Conservation (phyloP, 345 rosid genomes). For the Kandelia obovata region DNA sequence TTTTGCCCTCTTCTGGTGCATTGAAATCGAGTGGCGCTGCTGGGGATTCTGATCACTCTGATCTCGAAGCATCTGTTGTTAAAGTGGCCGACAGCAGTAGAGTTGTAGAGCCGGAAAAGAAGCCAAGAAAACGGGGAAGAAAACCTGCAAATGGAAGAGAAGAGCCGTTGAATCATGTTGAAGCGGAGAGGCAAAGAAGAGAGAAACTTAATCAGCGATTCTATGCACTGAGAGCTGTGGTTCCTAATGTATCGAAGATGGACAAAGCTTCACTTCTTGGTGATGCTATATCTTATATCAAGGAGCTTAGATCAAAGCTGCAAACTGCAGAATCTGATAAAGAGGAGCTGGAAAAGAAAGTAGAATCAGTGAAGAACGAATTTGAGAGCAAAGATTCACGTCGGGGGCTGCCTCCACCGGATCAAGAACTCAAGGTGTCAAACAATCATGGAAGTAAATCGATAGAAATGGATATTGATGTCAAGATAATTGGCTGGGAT, state of each 20-base stretch:
- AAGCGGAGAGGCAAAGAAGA: constrained; percentile 97
- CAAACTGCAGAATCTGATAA: constrained; percentile 50
- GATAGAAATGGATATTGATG: constrained; percentile 75
- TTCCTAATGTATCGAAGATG: constrained; percentile 95
- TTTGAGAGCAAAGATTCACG: constrained; percentile 28
- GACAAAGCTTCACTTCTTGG: constrained; percentile 96
- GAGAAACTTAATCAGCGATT: constrained; percentile 93
- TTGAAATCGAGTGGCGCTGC: constrained; percentile 52
- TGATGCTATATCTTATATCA: constrained; percentile 82
- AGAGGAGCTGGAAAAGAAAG: constrained; percentile 59
- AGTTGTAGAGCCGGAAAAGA: constrained; percentile 72
- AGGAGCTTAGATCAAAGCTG: constrained; percentile 72
- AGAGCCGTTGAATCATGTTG: constrained; percentile 93
- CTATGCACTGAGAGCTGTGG: constrained; percentile 83
- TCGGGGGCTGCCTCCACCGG: constrained; percentile 22
- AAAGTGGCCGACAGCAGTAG: constrained; percentile 63
- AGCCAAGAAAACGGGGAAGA: constrained; percentile 80
- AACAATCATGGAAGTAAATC: constrained; percentile 27
- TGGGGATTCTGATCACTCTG: constrained; percentile 88
- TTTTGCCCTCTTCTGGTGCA: constrained; percentile 51
- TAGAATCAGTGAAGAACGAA: constrained; percentile 56
- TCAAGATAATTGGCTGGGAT: constrained; percentile 83
- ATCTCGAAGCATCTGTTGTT: constrained; percentile 82
- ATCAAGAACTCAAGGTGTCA: constrained; percentile 37
- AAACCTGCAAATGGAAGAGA: constrained; percentile 97